Conservation (phyloP, 116 monocot genomes). For the Cymodocea nodosa region DNA sequence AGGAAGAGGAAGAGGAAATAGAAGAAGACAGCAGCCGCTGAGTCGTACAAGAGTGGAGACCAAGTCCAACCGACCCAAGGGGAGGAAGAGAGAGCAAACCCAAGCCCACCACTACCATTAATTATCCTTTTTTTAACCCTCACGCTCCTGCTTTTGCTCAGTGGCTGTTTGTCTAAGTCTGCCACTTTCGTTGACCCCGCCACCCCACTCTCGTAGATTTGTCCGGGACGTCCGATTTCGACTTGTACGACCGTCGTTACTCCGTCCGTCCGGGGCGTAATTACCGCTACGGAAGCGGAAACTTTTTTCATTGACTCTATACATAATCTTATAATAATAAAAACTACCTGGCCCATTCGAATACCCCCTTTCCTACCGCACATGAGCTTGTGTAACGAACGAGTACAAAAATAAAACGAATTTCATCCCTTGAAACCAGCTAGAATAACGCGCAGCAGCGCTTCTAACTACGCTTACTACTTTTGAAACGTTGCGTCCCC, state of each 20-base stretch:
- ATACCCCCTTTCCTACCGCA: no score
- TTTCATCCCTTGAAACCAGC: no score
- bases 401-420: no score
- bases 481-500: no score
- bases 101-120: not conserved
- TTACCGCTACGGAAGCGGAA: no score
- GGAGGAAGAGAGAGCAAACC: constrained; percentile 9
- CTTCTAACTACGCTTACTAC: no score
- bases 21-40: not conserved
- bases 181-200: not conserved
- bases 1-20: not conserved
- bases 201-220: not conserved
- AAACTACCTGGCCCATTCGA: no score
- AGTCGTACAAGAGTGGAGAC: not conserved
- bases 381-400: no score
- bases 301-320: no score
- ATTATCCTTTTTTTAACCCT: not conserved
- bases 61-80: constrained; percentile 12
- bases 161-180: not conserved
- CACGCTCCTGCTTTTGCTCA: not conserved
- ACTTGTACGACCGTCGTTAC: not conserved
- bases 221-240: not conserved
- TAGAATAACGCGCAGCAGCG: no score
- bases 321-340: no score
- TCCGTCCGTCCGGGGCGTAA: no score